Evolutionary conservation across 345 rosid genomes (phyloP).

Genomic region (Moricandia arvensis): DNA sequence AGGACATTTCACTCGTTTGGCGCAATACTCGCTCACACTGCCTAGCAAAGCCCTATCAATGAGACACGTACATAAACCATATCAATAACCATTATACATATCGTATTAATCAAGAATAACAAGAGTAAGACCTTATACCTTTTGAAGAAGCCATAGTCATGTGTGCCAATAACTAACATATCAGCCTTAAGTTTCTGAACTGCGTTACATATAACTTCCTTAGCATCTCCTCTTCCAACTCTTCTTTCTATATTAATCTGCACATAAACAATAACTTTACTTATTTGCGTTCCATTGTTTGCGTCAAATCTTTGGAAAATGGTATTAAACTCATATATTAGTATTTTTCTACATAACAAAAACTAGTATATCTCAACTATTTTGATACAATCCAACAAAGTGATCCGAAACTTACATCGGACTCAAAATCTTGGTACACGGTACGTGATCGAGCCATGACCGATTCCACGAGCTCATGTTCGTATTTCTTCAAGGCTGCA

Average conservation of each 20-base stretch:
- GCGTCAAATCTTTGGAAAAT: background rate
- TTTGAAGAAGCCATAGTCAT: constrained; percentile 91
- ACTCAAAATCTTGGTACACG: constrained; percentile 45
- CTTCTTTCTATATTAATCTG: constrained; percentile 57
- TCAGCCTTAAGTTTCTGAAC: constrained; percentile 75
- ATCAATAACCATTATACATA: background rate
- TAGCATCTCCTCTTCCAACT: constrained; percentile 81
- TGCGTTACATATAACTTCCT: constrained; percentile 67
- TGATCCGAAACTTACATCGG: background rate
- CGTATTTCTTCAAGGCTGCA: constrained; percentile 51
- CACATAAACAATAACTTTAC: background rate
- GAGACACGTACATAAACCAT: background rate
- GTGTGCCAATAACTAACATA: constrained; percentile 87
- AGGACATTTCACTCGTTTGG: constrained; percentile 76
- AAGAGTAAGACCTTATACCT: constrained; percentile 44
- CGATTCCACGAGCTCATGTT: constrained; percentile 49
- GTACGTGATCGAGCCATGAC: constrained; percentile 80
- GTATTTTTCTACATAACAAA: background rate
- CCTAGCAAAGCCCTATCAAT: constrained; percentile 68
- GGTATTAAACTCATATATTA: background rate
- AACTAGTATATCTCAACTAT: too few species aligned
- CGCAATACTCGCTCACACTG: constrained; percentile 83
- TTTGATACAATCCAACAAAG: background rate
- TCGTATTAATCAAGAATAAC: background rate
- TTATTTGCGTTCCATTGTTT: background rate